Evolutionary conservation across 371 early-diverging fungal species (phyloP).

Genomic region (Chytridium lagenaria): DNA sequence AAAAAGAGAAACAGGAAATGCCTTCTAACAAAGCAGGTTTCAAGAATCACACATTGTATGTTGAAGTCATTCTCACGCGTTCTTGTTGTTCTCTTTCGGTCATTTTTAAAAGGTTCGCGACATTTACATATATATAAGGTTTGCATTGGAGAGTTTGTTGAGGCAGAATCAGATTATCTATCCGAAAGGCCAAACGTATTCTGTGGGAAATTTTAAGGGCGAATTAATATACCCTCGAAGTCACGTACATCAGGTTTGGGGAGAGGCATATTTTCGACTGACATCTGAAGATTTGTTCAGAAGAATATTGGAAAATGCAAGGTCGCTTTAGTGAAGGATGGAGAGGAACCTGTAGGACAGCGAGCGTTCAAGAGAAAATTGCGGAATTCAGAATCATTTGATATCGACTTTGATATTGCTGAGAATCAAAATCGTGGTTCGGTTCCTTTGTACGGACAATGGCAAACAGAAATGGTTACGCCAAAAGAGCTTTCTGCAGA

Average conservation of each 20-base stretch:
- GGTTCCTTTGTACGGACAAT: constrained; percentile 78
- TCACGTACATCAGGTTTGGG: constrained; percentile 27
- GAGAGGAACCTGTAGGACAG: constrained; percentile 69
- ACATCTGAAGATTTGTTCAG: constrained; percentile 47
- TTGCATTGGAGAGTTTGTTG: constrained; percentile 83
- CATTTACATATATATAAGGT: constrained; percentile 40
- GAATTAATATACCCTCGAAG: constrained; percentile 81
- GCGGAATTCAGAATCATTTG: too few species aligned
- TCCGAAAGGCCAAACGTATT: constrained; percentile 62
- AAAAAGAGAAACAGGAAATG: neutral
- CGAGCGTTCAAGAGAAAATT: constrained; percentile 67
- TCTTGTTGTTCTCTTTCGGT: neutral
- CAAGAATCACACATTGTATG: neutral
- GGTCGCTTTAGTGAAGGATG: constrained; percentile 30
- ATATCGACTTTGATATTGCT: too few species aligned
- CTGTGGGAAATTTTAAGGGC: constrained; percentile 73
- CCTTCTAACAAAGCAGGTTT: neutral
- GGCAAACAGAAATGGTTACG: constrained; percentile 80
- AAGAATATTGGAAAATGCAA: constrained; percentile 68
- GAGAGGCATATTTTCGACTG: constrained; percentile 5
- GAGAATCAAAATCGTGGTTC: too few species aligned
- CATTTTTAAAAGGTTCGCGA: neutral
- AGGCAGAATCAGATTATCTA: constrained; percentile 74
- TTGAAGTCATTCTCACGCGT: neutral
- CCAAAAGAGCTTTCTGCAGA: constrained; percentile 68